Conservation (phyloP, 495 filamentous ascomycete genomes). For the Aspergillus bertholletiae region DNA sequence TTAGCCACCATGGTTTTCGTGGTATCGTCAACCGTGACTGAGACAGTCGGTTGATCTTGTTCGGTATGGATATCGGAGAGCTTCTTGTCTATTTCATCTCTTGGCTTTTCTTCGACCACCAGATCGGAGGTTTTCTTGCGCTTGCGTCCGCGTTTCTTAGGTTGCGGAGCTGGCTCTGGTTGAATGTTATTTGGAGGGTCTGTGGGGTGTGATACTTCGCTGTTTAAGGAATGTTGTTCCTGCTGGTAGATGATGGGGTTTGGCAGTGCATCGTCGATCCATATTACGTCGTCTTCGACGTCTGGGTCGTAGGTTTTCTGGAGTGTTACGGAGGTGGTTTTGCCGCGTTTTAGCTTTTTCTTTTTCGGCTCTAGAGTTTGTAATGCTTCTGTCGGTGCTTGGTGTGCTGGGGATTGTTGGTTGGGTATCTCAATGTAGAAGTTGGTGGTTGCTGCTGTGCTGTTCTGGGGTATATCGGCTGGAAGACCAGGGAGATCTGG, state of each 20-base stretch:
- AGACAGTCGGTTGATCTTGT: neutral
- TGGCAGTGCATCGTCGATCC: constrained; percentile 29
- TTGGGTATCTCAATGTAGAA: neutral
- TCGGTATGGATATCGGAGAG: neutral
- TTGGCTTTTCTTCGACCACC: constrained; percentile 1
- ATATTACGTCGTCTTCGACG: constrained; percentile 34
- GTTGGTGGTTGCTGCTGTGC: too few relatives aligned
- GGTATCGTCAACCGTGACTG: neutral
- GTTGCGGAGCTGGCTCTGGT: constrained; percentile 11
- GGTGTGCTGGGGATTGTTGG: neutral
- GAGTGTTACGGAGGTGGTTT: constrained; percentile 30
- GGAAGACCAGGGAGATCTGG: neutral
- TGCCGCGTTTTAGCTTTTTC: constrained; percentile 38
- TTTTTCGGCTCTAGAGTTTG: too few relatives aligned
- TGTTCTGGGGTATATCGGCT: neutral
- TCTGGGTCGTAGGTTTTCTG: constrained; percentile 25
- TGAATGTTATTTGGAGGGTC: neutral
- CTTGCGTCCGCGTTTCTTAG: constrained; percentile 47
- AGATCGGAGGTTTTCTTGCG: constrained; percentile 35
- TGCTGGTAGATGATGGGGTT: neutral
- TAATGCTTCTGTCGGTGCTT: constrained; percentile 19
- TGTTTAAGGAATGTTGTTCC: neutral
- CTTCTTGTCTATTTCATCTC: neutral
- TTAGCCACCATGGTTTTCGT: neutral
- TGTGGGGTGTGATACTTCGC: neutral